phyloP scores from a whole-genome alignment of 495 filamentous ascomycete genomes.

The Penicillium roqueforti region DNA sequence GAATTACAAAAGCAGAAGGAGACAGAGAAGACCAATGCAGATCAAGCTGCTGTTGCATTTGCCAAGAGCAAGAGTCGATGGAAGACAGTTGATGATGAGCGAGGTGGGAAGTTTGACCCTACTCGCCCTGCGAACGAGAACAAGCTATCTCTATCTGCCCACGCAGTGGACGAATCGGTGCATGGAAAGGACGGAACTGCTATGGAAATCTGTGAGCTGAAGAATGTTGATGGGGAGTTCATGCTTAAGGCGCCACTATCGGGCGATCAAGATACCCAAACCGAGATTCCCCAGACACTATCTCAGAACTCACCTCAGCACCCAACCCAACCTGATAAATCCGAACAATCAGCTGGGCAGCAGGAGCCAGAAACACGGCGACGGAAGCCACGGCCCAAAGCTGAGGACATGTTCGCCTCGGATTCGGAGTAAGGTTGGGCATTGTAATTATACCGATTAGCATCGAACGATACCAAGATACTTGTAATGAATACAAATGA shows the following conservation, averaged over 20 bases:
- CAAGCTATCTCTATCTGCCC: constrained; percentile 22
- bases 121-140: constrained; percentile 19
- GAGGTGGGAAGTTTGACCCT: constrained; percentile 37
- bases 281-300: constrained; percentile 17
- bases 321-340: constrained; percentile 16
- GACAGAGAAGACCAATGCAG: constrained; percentile 47
- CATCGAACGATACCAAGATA: neutral
- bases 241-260: constrained; percentile 29
- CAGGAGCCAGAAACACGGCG: constrained; percentile 22
- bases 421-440: constrained; percentile 39
- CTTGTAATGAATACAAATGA: constrained; percentile 1
- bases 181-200: constrained; percentile 49
- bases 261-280: constrained; percentile 4
- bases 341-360: constrained; percentile 8
- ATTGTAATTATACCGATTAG: constrained; percentile 13
- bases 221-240: constrained; percentile 33
- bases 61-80: constrained; percentile 58
- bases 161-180: constrained; percentile 37
- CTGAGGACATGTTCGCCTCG: constrained; percentile 91
- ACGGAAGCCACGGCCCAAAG: constrained; percentile 65
- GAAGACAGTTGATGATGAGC: constrained; percentile 64
- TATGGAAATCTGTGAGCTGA: constrained; percentile 53
- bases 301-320: constrained; percentile 15
- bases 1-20: constrained; percentile 48
- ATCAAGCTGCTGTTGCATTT: constrained; percentile 33